Evolutionary conservation across 495 filamentous ascomycete species (phyloP).

Genomic region (Aspergillus cavernicola): DNA sequence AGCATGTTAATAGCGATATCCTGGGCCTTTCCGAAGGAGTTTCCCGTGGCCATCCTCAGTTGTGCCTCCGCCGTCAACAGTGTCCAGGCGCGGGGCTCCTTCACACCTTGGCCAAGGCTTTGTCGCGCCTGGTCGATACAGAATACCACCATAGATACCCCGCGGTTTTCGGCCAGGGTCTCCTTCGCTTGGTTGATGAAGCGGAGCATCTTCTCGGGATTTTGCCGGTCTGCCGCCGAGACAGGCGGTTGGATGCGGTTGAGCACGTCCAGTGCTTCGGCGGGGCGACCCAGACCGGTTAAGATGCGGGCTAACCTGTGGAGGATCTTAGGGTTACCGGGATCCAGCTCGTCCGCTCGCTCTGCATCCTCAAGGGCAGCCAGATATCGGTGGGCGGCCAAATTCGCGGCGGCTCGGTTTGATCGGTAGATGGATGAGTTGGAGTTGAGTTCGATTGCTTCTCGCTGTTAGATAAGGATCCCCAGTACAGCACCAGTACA

Average conservation of each 20-base stretch:
- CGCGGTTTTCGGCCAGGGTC: constrained; percentile 63
- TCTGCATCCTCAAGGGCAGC: constrained; percentile 83
- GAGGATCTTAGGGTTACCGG: constrained; percentile 78
- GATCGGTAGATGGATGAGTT: constrained; percentile 82
- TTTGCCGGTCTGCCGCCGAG: constrained; percentile 74
- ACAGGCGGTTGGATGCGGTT: constrained; percentile 58
- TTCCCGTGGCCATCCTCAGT: constrained; percentile 85
- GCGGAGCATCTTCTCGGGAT: constrained; percentile 76
- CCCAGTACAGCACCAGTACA: not conserved
- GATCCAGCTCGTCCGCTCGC: constrained; percentile 73
- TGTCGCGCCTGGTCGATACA: constrained; percentile 86
- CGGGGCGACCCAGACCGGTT: constrained; percentile 76
- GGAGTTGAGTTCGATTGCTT: constrained; percentile 71
- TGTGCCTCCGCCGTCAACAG: constrained; percentile 92
- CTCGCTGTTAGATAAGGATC: not conserved
- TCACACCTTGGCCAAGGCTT: constrained; percentile 66
- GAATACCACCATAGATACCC: constrained; percentile 85
- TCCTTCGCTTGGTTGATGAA: constrained; percentile 80
- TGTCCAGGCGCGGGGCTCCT: constrained; percentile 86
- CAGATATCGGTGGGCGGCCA: constrained; percentile 71
- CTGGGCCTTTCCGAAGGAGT: constrained; percentile 85
- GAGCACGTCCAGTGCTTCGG: constrained; percentile 83
- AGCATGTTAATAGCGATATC: constrained; percentile 86
- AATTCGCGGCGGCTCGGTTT: constrained; percentile 91
- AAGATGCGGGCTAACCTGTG: constrained; percentile 86